These are phyloP conservation scores for Sarocladium brachiariae DNA, from an alignment of 2,329 filamentous ascomycete species.

Conservation along the genomic window DNA sequence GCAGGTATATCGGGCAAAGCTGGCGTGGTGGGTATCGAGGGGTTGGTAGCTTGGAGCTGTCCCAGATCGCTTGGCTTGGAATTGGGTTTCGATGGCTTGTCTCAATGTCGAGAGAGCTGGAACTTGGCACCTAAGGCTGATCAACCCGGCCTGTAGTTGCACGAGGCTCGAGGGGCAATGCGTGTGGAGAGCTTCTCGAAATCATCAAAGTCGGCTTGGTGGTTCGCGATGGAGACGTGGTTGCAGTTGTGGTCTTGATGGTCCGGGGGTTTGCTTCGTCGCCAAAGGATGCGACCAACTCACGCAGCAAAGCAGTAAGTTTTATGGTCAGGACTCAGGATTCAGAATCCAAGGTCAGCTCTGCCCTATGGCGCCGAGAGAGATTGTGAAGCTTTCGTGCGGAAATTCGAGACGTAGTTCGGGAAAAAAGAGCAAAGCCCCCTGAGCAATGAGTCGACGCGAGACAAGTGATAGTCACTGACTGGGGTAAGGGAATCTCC, in stretches of 20 bases:
- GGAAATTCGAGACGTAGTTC: background rate
- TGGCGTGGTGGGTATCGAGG: conserved; percentile 9
- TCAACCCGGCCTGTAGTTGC: background rate
- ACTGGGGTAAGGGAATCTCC: conserved; percentile 6
- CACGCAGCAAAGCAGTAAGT: background rate
- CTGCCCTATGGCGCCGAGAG: background rate
- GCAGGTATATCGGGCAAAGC: conserved; percentile 14
- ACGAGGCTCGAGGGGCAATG: background rate
- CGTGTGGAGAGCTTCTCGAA: conserved; percentile 1
- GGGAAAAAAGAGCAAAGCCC: conserved; percentile 4
- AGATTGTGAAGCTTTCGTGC: background rate
- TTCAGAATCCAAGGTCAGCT: background rate
- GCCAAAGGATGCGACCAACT: too few relatives aligned
- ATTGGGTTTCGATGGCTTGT: background rate
- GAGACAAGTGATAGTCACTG: conserved; percentile 1
- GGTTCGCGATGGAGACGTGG: background rate
- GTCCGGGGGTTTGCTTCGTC: background rate
- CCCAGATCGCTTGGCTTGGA: too few relatives aligned
- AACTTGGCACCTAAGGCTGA: background rate
- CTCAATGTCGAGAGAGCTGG: background rate
- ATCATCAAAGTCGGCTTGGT: conserved; percentile 4
- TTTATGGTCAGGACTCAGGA: background rate
- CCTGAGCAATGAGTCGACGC: conserved; percentile 1
- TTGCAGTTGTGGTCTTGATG: too few relatives aligned
- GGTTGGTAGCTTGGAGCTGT: background rate